Evolutionary conservation across 2,329 filamentous ascomycete genomes (phyloP).

Genomic region (Diplodia corticola): DNA sequence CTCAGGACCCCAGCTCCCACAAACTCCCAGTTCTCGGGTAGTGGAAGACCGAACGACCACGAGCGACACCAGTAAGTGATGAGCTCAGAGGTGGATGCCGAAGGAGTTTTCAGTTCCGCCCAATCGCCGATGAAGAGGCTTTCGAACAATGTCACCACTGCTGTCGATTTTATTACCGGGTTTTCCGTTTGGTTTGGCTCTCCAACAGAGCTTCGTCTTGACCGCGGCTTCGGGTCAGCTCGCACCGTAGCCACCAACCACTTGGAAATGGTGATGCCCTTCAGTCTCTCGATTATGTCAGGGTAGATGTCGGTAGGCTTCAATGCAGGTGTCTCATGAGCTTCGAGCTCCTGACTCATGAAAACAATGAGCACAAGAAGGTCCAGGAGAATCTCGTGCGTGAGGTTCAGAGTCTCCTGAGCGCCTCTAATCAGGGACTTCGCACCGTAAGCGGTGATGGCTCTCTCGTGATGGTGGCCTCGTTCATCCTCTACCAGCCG

Average conservation of each 20-base stretch:
- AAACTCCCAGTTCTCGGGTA: conserved; percentile 33
- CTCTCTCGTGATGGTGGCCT: conserved; percentile 44
- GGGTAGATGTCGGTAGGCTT: conserved; percentile 60
- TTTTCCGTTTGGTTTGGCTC: conserved; percentile 19
- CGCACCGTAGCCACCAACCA: conserved; percentile 32
- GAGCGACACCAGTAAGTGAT: conserved; percentile 50
- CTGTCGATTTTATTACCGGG: neutral
- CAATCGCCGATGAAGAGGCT: conserved; percentile 42
- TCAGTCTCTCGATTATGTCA: conserved; percentile 56
- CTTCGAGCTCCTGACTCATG: conserved; percentile 79
- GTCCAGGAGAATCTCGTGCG: conserved; percentile 75
- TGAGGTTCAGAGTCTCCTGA: conserved; percentile 73
- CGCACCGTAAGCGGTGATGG: conserved; percentile 73
- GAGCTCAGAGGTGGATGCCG: conserved; percentile 32
- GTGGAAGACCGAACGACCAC: conserved; percentile 41
- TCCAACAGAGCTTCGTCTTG: conserved; percentile 1
- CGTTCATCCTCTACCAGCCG: conserved; percentile 45
- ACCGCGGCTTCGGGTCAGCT: conserved; percentile 13
- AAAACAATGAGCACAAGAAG: conserved; percentile 81
- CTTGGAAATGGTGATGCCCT: conserved; percentile 37
- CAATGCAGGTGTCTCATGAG: conserved; percentile 70
- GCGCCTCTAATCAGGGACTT: conserved; percentile 73
- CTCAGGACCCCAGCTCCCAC: conserved; percentile 45
- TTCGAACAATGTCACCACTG: conserved; percentile 39
- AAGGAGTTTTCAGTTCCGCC: conserved; percentile 33